Conservation (phyloP, 768 basidiomycete genomes). For the Mycena olivaceomarginata region DNA sequence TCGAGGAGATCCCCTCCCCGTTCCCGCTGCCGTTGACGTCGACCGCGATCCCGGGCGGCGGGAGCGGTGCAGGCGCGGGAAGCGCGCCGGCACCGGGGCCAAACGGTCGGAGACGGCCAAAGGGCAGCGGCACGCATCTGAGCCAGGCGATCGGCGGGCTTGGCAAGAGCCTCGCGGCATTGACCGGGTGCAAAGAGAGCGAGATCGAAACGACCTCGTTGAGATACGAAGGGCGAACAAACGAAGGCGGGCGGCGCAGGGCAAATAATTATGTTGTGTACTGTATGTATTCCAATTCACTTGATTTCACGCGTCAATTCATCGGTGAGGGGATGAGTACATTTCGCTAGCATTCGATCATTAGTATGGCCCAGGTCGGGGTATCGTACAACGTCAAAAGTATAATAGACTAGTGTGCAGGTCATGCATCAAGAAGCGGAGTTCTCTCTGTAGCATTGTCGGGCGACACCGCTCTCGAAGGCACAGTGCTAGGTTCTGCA, state of each 20-base stretch:
- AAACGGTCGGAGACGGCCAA: conserved; percentile 69
- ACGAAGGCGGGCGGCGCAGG: conserved; percentile 64
- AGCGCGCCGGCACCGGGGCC: conserved; percentile 57
- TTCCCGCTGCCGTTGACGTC: conserved; percentile 86
- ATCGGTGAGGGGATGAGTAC: neutral
- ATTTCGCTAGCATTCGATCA: neutral
- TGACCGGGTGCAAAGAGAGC: conserved; percentile 76
- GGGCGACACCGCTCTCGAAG: conserved; percentile 26
- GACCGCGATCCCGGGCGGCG: conserved; percentile 62
- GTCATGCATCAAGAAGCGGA: conserved; percentile 22
- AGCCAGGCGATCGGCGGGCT: conserved; percentile 79
- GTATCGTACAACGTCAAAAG: neutral
- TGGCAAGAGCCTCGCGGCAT: conserved; percentile 80
- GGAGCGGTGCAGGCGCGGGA: conserved; percentile 51
- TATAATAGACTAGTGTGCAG: too few species aligned
- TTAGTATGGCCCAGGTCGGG: neutral
- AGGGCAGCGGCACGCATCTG: conserved; percentile 72
- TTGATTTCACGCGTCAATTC: neutral
- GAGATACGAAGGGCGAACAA: conserved; percentile 89
- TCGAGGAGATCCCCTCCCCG: conserved; percentile 91
- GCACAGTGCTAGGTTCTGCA: too few species aligned
- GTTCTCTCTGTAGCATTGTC: conserved; percentile 37
- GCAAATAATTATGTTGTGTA: conserved; percentile 22
- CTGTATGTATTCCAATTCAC: neutral
- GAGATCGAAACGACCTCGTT: conserved; percentile 87